These are phyloP conservation scores for Fraxinus velutina DNA, from an alignment of 305 asterid genomes.

Conservation along the genomic window DNA sequence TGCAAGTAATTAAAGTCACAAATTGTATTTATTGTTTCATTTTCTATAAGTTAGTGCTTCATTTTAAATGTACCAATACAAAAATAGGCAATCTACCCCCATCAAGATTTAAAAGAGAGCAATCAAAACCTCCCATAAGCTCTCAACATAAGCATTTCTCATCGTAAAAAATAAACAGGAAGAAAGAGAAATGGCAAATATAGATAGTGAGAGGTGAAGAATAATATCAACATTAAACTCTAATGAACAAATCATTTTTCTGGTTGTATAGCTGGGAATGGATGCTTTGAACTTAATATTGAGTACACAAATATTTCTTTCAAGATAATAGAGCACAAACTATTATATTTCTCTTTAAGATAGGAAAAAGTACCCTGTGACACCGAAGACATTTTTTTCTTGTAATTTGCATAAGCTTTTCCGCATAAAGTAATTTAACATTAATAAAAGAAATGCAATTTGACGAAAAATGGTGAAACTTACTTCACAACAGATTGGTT, in stretches of 20 bases:
- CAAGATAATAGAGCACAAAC: too few relatives aligned
- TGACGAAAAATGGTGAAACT: background rate
- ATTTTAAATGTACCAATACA: background rate
- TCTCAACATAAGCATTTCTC: background rate
- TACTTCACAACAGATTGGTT: conserved; percentile 44
- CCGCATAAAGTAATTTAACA: background rate
- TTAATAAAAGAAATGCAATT: conserved; percentile 13
- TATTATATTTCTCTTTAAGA: background rate
- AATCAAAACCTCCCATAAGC: background rate
- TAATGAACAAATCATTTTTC: background rate
- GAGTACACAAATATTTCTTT: too few relatives aligned
- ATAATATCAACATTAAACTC: background rate
- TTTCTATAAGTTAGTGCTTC: background rate
- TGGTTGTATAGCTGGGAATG: background rate
- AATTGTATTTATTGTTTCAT: background rate
- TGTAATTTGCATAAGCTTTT: background rate
- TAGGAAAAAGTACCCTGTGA: background rate
- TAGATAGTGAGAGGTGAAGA: too few relatives aligned
- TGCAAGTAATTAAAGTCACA: background rate
- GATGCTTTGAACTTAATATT: too few relatives aligned
- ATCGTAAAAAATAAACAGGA: background rate
- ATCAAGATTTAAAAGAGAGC: background rate
- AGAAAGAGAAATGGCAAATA: too few relatives aligned
- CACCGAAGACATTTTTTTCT: background rate
- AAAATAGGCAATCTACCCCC: background rate